A percentile compares a stretch with the other conserved stretches of the same genome.
Conservation (phyloP, 1,139 yeast genomes). For the Yamadazyma diddensiae region DNA sequence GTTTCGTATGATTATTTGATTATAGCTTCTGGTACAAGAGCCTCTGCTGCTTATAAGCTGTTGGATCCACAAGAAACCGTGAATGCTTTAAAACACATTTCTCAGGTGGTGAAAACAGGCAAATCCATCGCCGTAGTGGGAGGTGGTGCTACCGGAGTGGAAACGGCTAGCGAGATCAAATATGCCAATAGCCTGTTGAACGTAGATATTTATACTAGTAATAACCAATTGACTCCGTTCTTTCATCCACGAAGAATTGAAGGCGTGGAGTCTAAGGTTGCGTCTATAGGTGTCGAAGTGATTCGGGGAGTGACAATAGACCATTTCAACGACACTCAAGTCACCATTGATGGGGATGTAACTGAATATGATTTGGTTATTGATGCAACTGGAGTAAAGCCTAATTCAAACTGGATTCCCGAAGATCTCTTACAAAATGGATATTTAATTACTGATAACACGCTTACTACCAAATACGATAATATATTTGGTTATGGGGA, state of each 20-base stretch:
- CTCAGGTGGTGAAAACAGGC: constrained; percentile 15
- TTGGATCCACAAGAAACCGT: constrained; percentile 13
- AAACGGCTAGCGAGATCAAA: constrained; percentile 27
- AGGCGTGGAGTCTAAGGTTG: constrained; percentile 19
- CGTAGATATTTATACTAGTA: constrained; percentile 23
- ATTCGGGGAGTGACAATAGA: constrained; percentile 12
- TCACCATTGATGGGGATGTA: constrained; percentile 13
- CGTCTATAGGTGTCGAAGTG: constrained; percentile 18
- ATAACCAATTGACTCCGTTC: constrained; percentile 16
- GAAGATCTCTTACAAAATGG: constrained; percentile 14
- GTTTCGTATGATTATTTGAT: constrained; percentile 24
- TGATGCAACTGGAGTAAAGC: constrained; percentile 15
- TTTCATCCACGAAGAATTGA: constrained; percentile 11
- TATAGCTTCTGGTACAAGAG: constrained; percentile 25
- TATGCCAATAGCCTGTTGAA: constrained; percentile 13
- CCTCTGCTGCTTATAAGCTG: constrained; percentile 20
- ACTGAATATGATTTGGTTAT: constrained; percentile 22
- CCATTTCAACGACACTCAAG: constrained; percentile 1
- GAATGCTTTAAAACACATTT: constrained; percentile 12
- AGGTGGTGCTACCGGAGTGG: constrained; percentile 33
- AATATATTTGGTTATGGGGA: constrained; percentile 26
- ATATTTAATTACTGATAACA: constrained; percentile 19
- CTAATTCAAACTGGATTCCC: constrained; percentile 21
- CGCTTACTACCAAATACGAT: constrained; percentile 17
- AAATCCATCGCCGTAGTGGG: constrained; percentile 26